Conservation (phyloP, 805 yeast species). For the Naumovozyma dairenensis region DNA sequence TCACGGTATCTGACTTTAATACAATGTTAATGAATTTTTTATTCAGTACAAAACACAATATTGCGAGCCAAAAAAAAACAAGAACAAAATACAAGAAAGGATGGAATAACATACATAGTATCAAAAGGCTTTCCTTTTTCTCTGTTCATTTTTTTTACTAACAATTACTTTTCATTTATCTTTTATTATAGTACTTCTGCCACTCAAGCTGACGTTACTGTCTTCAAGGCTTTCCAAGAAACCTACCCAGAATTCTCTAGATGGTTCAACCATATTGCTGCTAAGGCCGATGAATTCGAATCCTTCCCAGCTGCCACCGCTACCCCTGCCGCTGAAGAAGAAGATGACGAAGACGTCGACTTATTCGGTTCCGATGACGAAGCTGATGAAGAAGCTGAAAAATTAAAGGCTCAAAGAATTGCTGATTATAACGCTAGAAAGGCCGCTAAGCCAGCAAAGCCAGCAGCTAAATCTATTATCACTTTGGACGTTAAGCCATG, state of each 20-base stretch:
- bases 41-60: no score
- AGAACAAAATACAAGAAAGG: no score
- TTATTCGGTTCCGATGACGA: slow-evolving; percentile 91
- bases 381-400: slow-evolving; percentile 95
- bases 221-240: slow-evolving; percentile 87
- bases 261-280: slow-evolving; percentile 98
- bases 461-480: slow-evolving; percentile 96
- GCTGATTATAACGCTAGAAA: slow-evolving; percentile 97
- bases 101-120: no score
- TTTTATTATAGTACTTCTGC: slow-evolving; percentile 56
- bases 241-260: slow-evolving; percentile 91
- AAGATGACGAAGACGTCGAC: slow-evolving; percentile 83
- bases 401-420: slow-evolving; percentile 92
- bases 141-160: not conserved
- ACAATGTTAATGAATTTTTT: no score
- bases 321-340: slow-evolving; percentile 51
- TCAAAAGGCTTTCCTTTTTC: no score
- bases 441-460: slow-evolving; percentile 94
- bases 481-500: slow-evolving; percentile 98
- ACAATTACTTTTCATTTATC: not conserved
- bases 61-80: no score
- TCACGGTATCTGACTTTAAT: slow-evolving; percentile 33
- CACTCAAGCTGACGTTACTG: slow-evolving; percentile 91
- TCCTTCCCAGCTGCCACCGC: slow-evolving; percentile 68
- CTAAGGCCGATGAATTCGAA: slow-evolving; percentile 78